These are phyloP conservation scores for Angomonas ambiguus DNA, from an alignment of 208 protist species.

Conservation along the genomic window DNA sequence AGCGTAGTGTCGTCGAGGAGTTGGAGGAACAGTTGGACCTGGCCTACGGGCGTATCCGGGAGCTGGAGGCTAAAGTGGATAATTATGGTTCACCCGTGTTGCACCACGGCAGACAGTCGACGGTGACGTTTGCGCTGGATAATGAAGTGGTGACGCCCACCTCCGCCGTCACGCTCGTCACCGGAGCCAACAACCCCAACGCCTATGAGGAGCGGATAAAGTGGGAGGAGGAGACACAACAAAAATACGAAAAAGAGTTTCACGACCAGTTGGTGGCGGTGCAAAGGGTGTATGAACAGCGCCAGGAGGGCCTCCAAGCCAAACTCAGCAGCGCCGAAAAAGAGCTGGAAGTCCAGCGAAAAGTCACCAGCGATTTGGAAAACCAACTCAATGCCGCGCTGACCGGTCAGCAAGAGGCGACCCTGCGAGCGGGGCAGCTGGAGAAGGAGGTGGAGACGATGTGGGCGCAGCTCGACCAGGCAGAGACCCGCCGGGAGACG, in stretches of 20 bases:
- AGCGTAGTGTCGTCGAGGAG: slow-evolving; percentile 27
- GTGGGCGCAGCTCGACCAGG: slow-evolving; percentile 13
- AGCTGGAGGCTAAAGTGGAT: slow-evolving; percentile 17
- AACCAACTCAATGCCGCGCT: slow-evolving; percentile 46
- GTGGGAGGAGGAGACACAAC: neutral
- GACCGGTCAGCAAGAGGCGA: slow-evolving; percentile 15
- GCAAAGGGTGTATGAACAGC: neutral
- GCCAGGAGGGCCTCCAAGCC: slow-evolving; percentile 18
- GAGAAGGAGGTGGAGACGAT: slow-evolving; percentile 6
- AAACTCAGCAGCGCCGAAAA: slow-evolving; percentile 10
- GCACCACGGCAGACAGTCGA: neutral
- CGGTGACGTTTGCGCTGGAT: neutral
- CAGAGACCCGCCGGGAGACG: slow-evolving; percentile 9
- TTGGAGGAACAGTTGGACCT: slow-evolving; percentile 39
- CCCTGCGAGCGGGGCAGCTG: slow-evolving; percentile 14
- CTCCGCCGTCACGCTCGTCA: neutral
- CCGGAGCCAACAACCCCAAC: neutral
- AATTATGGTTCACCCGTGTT: neutral
- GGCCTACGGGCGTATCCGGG: slow-evolving; percentile 30
- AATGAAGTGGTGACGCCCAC: neutral
- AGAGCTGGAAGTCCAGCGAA: slow-evolving; percentile 18
- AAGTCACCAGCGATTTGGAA: slow-evolving; percentile 11
- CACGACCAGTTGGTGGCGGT: neutral
- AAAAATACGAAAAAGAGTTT: neutral
- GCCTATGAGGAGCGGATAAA: neutral